Conservation (phyloP, 257 asterid species). For the Solanum rostratum region DNA sequence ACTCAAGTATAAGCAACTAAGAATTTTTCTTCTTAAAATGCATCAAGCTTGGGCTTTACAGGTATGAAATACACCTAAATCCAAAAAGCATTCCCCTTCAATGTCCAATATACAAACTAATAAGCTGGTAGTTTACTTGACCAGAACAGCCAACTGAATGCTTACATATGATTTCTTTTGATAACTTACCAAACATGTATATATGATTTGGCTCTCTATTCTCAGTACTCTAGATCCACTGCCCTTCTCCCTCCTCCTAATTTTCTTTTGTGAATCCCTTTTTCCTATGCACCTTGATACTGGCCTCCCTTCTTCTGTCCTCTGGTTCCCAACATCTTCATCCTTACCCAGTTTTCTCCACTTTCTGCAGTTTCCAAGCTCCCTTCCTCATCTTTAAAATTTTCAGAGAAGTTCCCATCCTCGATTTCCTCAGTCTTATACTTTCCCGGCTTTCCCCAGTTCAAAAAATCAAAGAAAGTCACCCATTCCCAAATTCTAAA, state of each 20-base stretch:
- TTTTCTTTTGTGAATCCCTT: not conserved
- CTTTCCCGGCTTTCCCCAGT: not conserved
- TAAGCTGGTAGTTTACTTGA: not conserved
- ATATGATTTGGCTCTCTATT: not conserved
- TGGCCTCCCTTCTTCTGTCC: not conserved
- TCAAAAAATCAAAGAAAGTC: not conserved
- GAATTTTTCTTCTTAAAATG: not conserved
- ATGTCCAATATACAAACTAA: not conserved
- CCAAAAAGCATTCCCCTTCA: not conserved
- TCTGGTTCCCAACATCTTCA: not conserved
- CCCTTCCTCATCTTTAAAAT: not conserved
- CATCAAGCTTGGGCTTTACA: not conserved
- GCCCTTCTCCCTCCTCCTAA: not conserved
- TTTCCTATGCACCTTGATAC: not conserved
- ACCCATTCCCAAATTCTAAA: not conserved
- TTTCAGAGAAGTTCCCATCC: not conserved
- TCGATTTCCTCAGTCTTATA: not conserved
- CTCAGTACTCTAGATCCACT: not conserved
- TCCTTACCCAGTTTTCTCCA: not conserved
- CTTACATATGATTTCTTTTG: not conserved
- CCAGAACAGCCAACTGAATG: not conserved
- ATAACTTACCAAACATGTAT: not conserved
- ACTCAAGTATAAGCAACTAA: not conserved
- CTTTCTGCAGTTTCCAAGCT: not conserved
- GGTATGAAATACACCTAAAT: not conserved